Conservation (phyloP, 2,329 filamentous ascomycete species). For the Ilyonectria robusta region DNA sequence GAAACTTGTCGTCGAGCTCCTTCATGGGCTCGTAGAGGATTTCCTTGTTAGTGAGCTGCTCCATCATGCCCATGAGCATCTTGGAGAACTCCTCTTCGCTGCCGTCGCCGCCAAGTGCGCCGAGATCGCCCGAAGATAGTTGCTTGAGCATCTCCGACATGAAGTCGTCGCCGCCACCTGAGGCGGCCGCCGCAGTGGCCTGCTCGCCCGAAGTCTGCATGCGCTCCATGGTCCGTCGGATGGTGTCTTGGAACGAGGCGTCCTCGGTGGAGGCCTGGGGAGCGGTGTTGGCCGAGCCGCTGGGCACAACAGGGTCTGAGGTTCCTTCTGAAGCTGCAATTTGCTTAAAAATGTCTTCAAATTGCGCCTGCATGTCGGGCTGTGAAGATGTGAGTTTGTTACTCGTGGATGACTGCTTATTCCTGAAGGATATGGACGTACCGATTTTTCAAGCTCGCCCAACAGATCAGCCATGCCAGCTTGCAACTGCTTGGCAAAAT, state of each 20-base stretch:
- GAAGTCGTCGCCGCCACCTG: conserved; percentile 80
- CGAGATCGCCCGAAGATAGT: conserved; percentile 73
- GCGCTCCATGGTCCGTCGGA: conserved; percentile 93
- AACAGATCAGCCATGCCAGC: conserved; percentile 90
- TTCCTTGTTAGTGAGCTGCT: conserved; percentile 97
- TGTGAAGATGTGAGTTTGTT: conserved; percentile 44
- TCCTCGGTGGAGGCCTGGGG: conserved; percentile 62
- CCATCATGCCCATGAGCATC: conserved; percentile 98
- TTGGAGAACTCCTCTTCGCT: conserved; percentile 90
- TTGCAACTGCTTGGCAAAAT: conserved; percentile 89
- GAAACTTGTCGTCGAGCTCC: conserved; percentile 93
- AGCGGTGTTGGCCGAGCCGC: conserved; percentile 47
- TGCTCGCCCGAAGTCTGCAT: conserved; percentile 93
- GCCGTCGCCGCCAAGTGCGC: conserved; percentile 66
- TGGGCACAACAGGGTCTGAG: conserved; percentile 40
- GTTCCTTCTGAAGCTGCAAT: conserved; percentile 68
- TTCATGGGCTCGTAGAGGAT: conserved; percentile 99
- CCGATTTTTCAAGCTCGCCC: conserved; percentile 75
- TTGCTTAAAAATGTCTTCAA: conserved; percentile 83
- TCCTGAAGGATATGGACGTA: conserved; percentile 51
- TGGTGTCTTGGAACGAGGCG: conserved; percentile 90
- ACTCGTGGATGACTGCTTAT: background rate
- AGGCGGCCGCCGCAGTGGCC: conserved; percentile 83
- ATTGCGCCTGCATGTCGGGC: conserved; percentile 83
- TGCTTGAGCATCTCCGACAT: conserved; percentile 94